Base-by-base conservation (phyloP, 2,329 filamentous ascomycete species). In the Neonectria faginata region DNA sequence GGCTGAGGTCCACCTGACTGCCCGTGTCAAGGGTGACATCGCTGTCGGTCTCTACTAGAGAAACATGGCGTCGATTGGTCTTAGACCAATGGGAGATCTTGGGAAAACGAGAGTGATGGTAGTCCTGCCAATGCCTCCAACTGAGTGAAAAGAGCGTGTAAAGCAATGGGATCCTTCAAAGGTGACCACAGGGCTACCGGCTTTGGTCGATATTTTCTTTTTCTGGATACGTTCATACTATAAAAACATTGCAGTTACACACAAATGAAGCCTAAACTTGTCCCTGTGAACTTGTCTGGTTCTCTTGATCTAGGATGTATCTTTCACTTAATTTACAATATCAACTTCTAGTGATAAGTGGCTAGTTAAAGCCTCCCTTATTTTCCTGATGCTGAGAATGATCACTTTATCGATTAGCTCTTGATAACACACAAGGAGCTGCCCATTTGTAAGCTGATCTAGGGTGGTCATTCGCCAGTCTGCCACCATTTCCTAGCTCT, bases 1-100 rank as follows among this genome's bases (percentile, higher is more conserved):
- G 75, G 87, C 87, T 7, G 87, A 89, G 74, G 84, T 89, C 48
- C 86, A 89, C 74, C 76, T 89, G 67, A 89, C 86, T 18, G 87
- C 87, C 48, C 78, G 87, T 55, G 81, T 89, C 65, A 81, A 86
- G 51, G 87, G 87, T 82, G 87, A 89, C 74, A 88, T 89, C 70
- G 83, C 84, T n/a, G 83, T 89, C 51, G 72, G 72, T 44, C 72
- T 74, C 31, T 74, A 74, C 70, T 74, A 74, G 58, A 48, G 3
- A 9, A 12, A 27, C 5, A 31, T 18, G 14, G 22, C 2, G 39
- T 22, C 5, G 16, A 14, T 12, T n/a, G 39, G 44, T 51, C 12
- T 8, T 22, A 9, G 22, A 45, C 12, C 10, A 25, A 16, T 45
- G n/a, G 27, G 25, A 27, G 12, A 58, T 22, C n/a, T 27, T 53